Evolutionary conservation across 1,139 yeast species (phyloP).

Genomic region (Protomyces gravidus): DNA sequence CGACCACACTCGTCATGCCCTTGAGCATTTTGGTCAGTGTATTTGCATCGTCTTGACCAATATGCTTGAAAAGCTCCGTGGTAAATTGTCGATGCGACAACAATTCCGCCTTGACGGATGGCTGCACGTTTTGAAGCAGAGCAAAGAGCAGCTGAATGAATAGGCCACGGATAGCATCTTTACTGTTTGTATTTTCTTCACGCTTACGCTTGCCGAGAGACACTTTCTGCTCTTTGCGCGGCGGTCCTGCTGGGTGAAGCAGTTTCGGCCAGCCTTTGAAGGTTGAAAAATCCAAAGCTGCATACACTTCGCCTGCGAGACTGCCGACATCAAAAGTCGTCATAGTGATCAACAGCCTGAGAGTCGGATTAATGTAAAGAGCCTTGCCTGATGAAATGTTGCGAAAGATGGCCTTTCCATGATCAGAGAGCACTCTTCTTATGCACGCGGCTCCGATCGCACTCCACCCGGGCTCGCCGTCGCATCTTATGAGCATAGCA

Average conservation of each 20-base stretch:
- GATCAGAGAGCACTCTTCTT: slow-evolving; percentile 50
- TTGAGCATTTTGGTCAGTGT: slow-evolving; percentile 46
- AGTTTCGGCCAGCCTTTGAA: slow-evolving; percentile 60
- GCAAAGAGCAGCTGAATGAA: slow-evolving; percentile 59
- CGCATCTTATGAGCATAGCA: slow-evolving; percentile 35
- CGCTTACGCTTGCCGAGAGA: slow-evolving; percentile 40
- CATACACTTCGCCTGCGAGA: slow-evolving; percentile 55
- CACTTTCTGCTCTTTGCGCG: slow-evolving; percentile 40
- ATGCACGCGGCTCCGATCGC: slow-evolving; percentile 47
- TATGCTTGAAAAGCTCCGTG: slow-evolving; percentile 61
- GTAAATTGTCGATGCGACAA: slow-evolving; percentile 56
- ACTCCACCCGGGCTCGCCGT: slow-evolving; percentile 33
- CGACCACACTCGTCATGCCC: slow-evolving; percentile 48
- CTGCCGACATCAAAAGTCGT: slow-evolving; percentile 50
- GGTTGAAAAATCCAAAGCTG: slow-evolving; percentile 60
- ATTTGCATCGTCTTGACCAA: slow-evolving; percentile 50
- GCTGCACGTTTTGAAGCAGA: slow-evolving; percentile 49
- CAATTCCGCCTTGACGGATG: slow-evolving; percentile 59
- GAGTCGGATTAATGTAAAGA: slow-evolving; percentile 57
- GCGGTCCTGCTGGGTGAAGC: slow-evolving; percentile 37
- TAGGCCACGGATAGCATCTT: slow-evolving; percentile 19
- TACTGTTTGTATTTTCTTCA: slow-evolving; percentile 49
- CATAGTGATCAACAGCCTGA: slow-evolving; percentile 54
- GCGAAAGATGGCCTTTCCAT: slow-evolving; percentile 63
- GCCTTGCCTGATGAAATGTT: slow-evolving; percentile 59